Evolutionary conservation across 352 stramenopile species (phyloP).

Genomic region (Elongisporangium anandrum): DNA sequence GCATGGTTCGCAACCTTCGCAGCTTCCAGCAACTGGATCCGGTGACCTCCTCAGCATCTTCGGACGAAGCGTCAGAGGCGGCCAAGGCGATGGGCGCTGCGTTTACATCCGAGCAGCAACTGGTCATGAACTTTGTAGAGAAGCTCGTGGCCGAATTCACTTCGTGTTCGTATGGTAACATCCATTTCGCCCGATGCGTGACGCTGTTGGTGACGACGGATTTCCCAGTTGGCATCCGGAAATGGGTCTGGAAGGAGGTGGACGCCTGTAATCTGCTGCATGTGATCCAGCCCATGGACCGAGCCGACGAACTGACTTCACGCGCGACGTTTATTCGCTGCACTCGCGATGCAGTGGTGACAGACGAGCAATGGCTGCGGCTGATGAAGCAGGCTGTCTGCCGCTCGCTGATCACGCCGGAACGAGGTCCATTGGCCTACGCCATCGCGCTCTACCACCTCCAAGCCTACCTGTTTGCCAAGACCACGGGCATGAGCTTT

Average conservation of each 20-base stretch:
- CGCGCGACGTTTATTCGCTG: conserved; percentile 31
- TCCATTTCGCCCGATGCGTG: conserved; percentile 57
- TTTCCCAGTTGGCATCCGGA: conserved; percentile 49
- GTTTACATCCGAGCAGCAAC: conserved; percentile 45
- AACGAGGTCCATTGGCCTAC: conserved; percentile 48
- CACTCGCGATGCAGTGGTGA: conserved; percentile 13
- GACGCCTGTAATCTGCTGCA: conserved; percentile 45
- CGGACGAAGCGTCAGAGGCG: conserved; percentile 1
- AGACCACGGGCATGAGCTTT: conserved; percentile 28
- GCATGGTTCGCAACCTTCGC: conserved; percentile 43
- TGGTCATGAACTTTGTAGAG: conserved; percentile 66
- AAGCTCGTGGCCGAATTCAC: conserved; percentile 66
- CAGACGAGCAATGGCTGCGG: conserved; percentile 39
- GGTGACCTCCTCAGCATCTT: background rate
- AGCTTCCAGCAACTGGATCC: conserved; percentile 42
- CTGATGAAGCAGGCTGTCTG: conserved; percentile 45
- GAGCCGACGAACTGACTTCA: conserved; percentile 8
- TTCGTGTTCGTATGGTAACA: conserved; percentile 59
- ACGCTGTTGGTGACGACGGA: conserved; percentile 55
- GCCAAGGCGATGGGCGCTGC: conserved; percentile 7
- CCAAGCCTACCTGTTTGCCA: conserved; percentile 45
- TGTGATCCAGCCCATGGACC: conserved; percentile 33
- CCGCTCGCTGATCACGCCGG: conserved; percentile 23
- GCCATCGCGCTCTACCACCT: conserved; percentile 57
- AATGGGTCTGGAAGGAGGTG: conserved; percentile 73